phyloP scores from a whole-genome alignment of 352 stramenopile genomes.

The Phytophthora boehmeriae region DNA sequence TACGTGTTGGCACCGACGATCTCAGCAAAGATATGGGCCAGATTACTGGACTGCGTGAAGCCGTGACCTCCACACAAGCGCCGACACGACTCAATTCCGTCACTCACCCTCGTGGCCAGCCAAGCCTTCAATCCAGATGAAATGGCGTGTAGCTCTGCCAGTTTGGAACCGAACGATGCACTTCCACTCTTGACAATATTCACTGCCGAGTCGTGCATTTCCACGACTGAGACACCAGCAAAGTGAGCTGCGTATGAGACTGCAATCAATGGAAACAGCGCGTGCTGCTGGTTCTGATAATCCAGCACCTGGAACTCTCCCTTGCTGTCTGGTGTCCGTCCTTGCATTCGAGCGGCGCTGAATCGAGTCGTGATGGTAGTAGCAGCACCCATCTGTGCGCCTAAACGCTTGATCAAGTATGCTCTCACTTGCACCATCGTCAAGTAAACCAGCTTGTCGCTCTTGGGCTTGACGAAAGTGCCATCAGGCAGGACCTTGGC shows the following conservation, averaged over 20 bases:
- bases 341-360: conserved; percentile 55
- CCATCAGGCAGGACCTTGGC: conserved; percentile 58
- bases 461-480: conserved; percentile 62
- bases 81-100: conserved; percentile 30
- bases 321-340: conserved; percentile 42
- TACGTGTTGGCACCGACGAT: conserved; percentile 55
- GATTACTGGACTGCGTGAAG: conserved; percentile 25
- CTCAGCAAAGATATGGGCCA: conserved; percentile 36
- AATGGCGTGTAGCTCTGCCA: conserved; percentile 24
- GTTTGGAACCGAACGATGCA: conserved; percentile 18
- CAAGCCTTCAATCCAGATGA: conserved; percentile 29
- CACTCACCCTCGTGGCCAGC: conserved; percentile 27
- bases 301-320: conserved; percentile 61
- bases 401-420: conserved; percentile 25
- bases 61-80: conserved; percentile 26
- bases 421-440: conserved; percentile 59
- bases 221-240: conserved; percentile 11
- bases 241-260: conserved; percentile 48
- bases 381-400: conserved; percentile 17
- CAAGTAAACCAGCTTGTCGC: conserved; percentile 70
- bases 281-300: conserved; percentile 66
- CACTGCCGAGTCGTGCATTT: conserved; percentile 23
- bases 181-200: conserved; percentile 28
- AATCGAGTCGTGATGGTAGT: conserved; percentile 61
- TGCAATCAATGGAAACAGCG: conserved; percentile 44